phyloP scores from a whole-genome alignment of 176 grass and related monocot species.

The Tuctoria greenei region DNA sequence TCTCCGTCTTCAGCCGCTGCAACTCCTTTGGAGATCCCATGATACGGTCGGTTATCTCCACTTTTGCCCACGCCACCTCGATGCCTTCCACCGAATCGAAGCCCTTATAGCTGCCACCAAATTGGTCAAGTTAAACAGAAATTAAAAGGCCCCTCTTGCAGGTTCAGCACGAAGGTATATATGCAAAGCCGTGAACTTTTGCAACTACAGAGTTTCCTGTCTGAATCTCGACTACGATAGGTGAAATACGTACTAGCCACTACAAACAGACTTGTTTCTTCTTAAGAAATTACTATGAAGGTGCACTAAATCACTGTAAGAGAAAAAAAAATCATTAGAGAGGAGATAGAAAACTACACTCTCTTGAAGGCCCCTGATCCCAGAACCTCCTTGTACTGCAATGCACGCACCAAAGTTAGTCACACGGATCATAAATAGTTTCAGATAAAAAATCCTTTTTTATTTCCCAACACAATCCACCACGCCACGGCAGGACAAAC shows the following conservation, averaged over 20 bases:
- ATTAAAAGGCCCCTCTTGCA: background rate
- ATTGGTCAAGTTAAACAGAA: slow-evolving; percentile 14
- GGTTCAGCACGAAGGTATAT: background rate
- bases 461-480: background rate
- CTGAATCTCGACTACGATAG: background rate
- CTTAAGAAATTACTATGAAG: background rate
- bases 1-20: slow-evolving; percentile 45
- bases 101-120: slow-evolving; percentile 52
- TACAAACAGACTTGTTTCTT: background rate
- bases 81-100: slow-evolving; percentile 59
- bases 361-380: slow-evolving; percentile 54
- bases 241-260: background rate
- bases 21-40: slow-evolving; percentile 42
- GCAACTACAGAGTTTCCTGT: background rate
- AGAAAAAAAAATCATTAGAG: background rate
- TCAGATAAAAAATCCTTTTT: background rate
- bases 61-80: slow-evolving; percentile 58
- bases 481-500: background rate
- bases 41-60: slow-evolving; percentile 33
- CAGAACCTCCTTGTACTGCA: slow-evolving; percentile 53
- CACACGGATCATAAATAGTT: background rate
- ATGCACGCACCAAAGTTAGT: background rate
- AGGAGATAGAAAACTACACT: slow-evolving; percentile 45
- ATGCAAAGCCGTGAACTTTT: background rate
- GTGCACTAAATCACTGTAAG: background rate